Base-by-base conservation (phyloP, 2,329 filamentous ascomycete species). In the Trichoderma asperellum region DNA sequence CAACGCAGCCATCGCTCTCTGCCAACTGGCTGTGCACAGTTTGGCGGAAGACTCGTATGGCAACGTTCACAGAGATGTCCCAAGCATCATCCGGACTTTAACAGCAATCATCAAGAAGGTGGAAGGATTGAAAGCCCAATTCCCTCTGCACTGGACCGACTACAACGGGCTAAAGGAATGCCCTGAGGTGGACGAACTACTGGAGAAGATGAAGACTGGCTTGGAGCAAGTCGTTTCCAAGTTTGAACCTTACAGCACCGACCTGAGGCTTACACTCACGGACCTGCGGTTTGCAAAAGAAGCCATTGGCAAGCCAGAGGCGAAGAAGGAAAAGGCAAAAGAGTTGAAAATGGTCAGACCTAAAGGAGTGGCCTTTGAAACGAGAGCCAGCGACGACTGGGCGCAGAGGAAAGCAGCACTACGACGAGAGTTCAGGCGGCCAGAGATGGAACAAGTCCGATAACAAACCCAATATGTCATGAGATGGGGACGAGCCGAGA, bases 31-130 rank as follows among this genome's bases (percentile, higher is more conserved):
- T 0, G 86, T 93, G 4, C 87, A 87, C 71, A 95, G 92, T 78
- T 81, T 97, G 66, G 83, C 83, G 4, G 94, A 98, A 79, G 95
- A 98, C 77, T 86, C 86, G 58, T 96, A 89, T 76, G 95, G 95
- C 16, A 92, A 92, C 73, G 95, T 96, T n/a, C 91, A 96, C 73
- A 85, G 89, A 55, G 92, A 96, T 72, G 89, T 98, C 2, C 88
- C 92, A 0, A 81, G 81, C 60, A 90, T 97, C 68, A 88, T 97
- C 62, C 87, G 91, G 58, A 88, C 89, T 1, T 87, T 96, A 71
- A 94, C 92, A 0, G 74, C 78, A 0, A 89, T 92, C 0, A 89
- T 94, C 68, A 85, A 83, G 67, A 88, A 88, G 73, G 82, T 97
- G 4, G 91, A 97, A 75, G 81, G 77, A 1, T 93, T 96, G 76